Evolutionary conservation across 805 yeast species (phyloP).

Genomic region (Zygotorulaspora florentina): DNA sequence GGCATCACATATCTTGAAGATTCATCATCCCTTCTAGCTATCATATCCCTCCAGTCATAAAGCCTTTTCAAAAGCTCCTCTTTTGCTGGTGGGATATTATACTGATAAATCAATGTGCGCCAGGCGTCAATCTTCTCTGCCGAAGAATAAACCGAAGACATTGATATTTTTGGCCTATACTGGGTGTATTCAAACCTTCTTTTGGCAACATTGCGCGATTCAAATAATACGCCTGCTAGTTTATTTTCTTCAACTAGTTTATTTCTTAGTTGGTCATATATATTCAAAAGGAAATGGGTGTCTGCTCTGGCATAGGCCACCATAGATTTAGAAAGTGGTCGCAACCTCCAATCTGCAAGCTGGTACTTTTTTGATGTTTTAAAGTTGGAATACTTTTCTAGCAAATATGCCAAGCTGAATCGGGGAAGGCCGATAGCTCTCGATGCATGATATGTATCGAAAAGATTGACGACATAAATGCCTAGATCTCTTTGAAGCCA

Average conservation of each 20-base stretch:
- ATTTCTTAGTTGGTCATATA: constrained; percentile 70
- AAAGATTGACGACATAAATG: constrained; percentile 77
- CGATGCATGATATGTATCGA: constrained; percentile 92
- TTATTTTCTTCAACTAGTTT: constrained; percentile 49
- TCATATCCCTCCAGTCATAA: constrained; percentile 76
- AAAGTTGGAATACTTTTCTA: constrained; percentile 77
- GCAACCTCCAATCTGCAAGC: constrained; percentile 90
- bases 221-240: constrained; percentile 59
- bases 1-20: constrained; percentile 80
- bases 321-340: constrained; percentile 80
- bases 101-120: constrained; percentile 56
- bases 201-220: constrained; percentile 73
- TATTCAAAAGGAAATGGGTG: constrained; percentile 83
- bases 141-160: constrained; percentile 44
- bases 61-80: constrained; percentile 55
- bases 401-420: constrained; percentile 76
- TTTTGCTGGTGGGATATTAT: constrained; percentile 54
- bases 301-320: constrained; percentile 86
- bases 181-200: constrained; percentile 78
- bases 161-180: constrained; percentile 44
- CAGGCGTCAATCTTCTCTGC: constrained; percentile 62
- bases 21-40: constrained; percentile 78
- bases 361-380: constrained; percentile 92
- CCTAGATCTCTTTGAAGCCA: constrained; percentile 98
- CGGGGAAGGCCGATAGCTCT: constrained; percentile 73